Conservation (phyloP, 768 basidiomycete species). For the Leccinum imitatum region DNA sequence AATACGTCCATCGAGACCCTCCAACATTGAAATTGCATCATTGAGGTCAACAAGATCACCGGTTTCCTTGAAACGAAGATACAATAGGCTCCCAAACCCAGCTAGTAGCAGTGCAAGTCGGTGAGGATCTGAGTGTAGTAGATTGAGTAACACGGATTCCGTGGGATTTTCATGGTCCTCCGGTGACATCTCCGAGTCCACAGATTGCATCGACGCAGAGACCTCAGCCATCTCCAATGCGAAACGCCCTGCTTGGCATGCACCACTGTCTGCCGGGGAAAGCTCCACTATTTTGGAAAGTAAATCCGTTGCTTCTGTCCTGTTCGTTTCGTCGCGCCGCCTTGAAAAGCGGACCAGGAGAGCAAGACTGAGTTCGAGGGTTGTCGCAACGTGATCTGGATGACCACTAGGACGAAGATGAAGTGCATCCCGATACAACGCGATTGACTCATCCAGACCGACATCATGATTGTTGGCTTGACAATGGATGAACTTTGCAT, state of each 20-base stretch:
- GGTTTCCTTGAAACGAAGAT: background rate
- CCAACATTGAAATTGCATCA: background rate
- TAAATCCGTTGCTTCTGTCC: background rate
- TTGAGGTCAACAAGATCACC: background rate
- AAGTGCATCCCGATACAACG: background rate
- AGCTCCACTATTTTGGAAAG: background rate
- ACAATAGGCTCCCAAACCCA: background rate
- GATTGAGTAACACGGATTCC: background rate
- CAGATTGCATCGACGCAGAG: background rate
- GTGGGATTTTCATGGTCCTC: background rate
- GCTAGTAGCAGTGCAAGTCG: background rate
- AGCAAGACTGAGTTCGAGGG: background rate
- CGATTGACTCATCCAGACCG: background rate
- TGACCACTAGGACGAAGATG: background rate
- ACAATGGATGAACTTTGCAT: background rate
- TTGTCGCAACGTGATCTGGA: background rate
- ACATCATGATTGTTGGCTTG: background rate
- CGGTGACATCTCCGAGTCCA: background rate
- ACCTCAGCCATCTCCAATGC: background rate
- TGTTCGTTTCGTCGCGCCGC: background rate
- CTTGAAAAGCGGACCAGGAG: background rate
- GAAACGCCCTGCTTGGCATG: background rate
- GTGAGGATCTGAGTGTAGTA: background rate
- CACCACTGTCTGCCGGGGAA: background rate
- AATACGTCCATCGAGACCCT: background rate